Evolutionary conservation across 106 monocot genomes (phyloP).

Genomic region (Ottelia alismoides): DNA sequence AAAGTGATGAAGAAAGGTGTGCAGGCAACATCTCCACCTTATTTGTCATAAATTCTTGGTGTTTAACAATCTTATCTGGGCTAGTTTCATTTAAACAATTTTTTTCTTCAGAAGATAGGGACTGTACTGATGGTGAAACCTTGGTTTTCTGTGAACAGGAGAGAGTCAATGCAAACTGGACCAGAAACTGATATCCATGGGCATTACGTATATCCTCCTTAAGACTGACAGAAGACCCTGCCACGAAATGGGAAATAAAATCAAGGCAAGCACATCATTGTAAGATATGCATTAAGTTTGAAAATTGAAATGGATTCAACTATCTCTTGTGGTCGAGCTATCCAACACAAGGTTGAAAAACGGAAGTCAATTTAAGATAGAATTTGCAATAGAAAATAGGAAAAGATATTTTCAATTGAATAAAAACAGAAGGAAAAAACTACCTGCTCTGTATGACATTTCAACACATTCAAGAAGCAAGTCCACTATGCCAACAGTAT

Average conservation of each 20-base stretch:
- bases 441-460: conserved; percentile 68
- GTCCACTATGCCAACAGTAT: conserved; percentile 76
- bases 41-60: neutral
- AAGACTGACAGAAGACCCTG: conserved; percentile 46
- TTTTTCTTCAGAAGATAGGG: neutral
- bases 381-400: neutral
- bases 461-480: conserved; percentile 84
- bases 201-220: conserved; percentile 90
- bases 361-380: neutral
- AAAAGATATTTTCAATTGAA: neutral
- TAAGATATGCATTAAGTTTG: no score
- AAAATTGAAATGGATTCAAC: no score
- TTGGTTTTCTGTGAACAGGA: conserved; percentile 23
- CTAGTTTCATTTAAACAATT: conserved; percentile 4
- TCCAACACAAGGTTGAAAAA: no score
- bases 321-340: no score
- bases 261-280: neutral
- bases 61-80: neutral
- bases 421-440: conserved; percentile 1
- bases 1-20: conserved; percentile 45
- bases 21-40: conserved; percentile 12
- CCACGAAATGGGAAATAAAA: neutral
- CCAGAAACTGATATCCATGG: conserved; percentile 82
- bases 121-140: neutral
- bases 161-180: conserved; percentile 74